Evolutionary conservation across 352 stramenopile genomes (phyloP).

Genomic region (Phytophthora vignae): DNA sequence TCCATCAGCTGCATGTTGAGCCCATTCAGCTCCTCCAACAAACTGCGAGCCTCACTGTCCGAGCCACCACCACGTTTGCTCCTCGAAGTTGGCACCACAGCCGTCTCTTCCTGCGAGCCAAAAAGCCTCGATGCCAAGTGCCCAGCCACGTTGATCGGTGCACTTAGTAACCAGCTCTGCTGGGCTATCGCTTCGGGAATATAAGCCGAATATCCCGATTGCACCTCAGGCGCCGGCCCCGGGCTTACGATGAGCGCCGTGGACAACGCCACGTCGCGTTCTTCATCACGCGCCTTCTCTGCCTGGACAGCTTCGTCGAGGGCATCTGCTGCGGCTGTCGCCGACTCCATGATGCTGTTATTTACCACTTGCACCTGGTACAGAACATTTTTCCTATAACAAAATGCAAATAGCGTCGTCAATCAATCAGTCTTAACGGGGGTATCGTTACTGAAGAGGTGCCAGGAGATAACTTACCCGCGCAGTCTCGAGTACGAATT

Average conservation of each 20-base stretch:
- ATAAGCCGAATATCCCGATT: slow-evolving; percentile 47
- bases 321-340: slow-evolving; percentile 69
- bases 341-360: slow-evolving; percentile 77
- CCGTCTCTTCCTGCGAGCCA: slow-evolving; percentile 53
- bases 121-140: slow-evolving; percentile 76
- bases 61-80: slow-evolving; percentile 30
- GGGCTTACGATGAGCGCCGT: slow-evolving; percentile 52
- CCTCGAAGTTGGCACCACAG: slow-evolving; percentile 30
- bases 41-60: slow-evolving; percentile 63
- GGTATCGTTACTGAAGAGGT: not conserved
- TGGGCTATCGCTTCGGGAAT: slow-evolving; percentile 58
- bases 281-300: slow-evolving; percentile 51
- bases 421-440: not conserved
- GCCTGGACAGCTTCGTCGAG: slow-evolving; percentile 72
- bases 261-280: slow-evolving; percentile 42
- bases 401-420: not conserved
- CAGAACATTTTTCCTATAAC: slow-evolving; percentile 71
- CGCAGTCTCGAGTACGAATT: slow-evolving; percentile 84
- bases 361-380: slow-evolving; percentile 82
- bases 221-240: slow-evolving; percentile 5
- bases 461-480: slow-evolving; percentile 43
- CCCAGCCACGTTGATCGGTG: slow-evolving; percentile 68
- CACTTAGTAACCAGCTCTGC: slow-evolving; percentile 72
- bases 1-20: slow-evolving; percentile 89
- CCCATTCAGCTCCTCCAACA: slow-evolving; percentile 84